phyloP scores from a whole-genome alignment of 2,329 filamentous ascomycete genomes.

The Fusarium pseudonygamai region DNA sequence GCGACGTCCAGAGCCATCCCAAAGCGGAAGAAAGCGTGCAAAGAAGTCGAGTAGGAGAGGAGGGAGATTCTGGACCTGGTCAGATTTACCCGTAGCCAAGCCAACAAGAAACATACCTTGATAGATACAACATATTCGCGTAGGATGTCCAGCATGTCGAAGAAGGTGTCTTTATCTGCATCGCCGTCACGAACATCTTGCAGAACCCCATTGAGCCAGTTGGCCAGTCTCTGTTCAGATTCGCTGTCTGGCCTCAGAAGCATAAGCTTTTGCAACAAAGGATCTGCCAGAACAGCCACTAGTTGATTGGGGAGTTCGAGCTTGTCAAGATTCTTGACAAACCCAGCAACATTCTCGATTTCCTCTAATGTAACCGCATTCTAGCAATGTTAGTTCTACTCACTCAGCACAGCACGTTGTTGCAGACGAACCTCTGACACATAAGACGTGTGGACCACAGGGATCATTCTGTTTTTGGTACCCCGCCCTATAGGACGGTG shows the following conservation, averaged over 20 bases:
- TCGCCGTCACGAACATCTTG: slow-evolving; percentile 65
- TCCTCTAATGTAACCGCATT: slow-evolving; percentile 77
- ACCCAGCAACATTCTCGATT: slow-evolving; percentile 74
- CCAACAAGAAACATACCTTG: slow-evolving; percentile 56
- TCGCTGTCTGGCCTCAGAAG: slow-evolving; percentile 68
- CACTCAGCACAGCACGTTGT: background rate
- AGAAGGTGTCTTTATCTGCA: slow-evolving; percentile 57
- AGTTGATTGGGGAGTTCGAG: slow-evolving; percentile 86
- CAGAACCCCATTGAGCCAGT: slow-evolving; percentile 67
- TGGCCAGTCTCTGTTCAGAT: slow-evolving; percentile 61
- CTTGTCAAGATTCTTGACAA: slow-evolving; percentile 78
- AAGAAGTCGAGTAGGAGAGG: slow-evolving; percentile 61
- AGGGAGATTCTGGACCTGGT: slow-evolving; percentile 53
- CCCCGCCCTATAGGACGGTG: slow-evolving; percentile 55
- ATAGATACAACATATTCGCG: slow-evolving; percentile 64
- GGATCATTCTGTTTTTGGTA: slow-evolving; percentile 59
- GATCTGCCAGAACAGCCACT: slow-evolving; percentile 78
- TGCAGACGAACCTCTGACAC: slow-evolving; percentile 68
- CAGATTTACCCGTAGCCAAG: slow-evolving; percentile 2
- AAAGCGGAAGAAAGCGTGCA: slow-evolving; percentile 62
- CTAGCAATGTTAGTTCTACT: slow-evolving; percentile 47
- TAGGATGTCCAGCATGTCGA: slow-evolving; percentile 65
- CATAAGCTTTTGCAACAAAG: slow-evolving; percentile 80
- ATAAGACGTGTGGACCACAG: slow-evolving; percentile 77
- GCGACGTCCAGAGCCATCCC: slow-evolving; percentile 68